Conservation (phyloP, 139 green algal species). For the Tetraselmis striata region DNA sequence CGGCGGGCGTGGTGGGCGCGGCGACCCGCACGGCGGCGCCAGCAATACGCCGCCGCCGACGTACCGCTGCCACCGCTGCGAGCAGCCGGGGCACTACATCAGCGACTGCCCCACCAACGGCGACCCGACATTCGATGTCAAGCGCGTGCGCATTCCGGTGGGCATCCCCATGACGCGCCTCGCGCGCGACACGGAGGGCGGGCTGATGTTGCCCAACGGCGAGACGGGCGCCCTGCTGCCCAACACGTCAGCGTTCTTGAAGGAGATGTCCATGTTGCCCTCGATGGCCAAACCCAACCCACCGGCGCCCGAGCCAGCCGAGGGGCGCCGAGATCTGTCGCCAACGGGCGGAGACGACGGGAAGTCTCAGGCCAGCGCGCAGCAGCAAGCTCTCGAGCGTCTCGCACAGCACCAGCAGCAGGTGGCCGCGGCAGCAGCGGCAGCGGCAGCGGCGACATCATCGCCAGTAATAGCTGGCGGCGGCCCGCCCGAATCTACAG, state of each 20-base stretch:
- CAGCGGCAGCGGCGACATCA: too few species aligned
- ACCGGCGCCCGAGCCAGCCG: neutral
- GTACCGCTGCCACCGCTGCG: slow-evolving; percentile 47
- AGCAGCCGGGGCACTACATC: slow-evolving; percentile 45
- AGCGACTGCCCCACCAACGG: slow-evolving; percentile 67
- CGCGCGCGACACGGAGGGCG: slow-evolving; percentile 36
- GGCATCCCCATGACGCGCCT: slow-evolving; percentile 59
- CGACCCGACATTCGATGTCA: slow-evolving; percentile 39
- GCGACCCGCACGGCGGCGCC: neutral
- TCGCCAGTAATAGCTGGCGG: too few species aligned
- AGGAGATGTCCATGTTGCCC: slow-evolving; percentile 38
- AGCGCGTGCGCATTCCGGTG: slow-evolving; percentile 44
- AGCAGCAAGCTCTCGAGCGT: too few species aligned
- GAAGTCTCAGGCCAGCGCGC: too few species aligned
- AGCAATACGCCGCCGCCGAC: slow-evolving; percentile 1
- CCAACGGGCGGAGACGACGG: neutral
- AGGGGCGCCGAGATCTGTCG: neutral
- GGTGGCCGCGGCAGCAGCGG: too few species aligned
- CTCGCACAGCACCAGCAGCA: too few species aligned
- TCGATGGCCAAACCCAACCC: neutral
- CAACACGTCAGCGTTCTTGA: slow-evolving; percentile 42
- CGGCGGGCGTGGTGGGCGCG: neutral
- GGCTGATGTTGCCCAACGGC: slow-evolving; percentile 52
- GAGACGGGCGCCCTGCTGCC: slow-evolving; percentile 40
- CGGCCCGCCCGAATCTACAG: too few species aligned